Base-by-base conservation (phyloP, 768 basidiomycete genomes). In the Suillus plorans region DNA sequence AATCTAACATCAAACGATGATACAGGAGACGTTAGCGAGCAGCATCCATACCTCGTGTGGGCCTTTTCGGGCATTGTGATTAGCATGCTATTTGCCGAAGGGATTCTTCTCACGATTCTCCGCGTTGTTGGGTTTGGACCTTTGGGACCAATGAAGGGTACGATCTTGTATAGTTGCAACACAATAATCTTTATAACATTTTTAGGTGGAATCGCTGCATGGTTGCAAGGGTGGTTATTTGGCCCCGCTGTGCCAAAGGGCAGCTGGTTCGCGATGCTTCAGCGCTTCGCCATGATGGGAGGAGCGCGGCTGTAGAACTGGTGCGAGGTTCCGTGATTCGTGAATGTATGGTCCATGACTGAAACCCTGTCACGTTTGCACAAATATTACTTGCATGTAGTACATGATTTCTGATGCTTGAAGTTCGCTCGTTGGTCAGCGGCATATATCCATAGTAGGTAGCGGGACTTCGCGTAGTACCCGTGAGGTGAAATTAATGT, bases 91-190 rank as follows among this genome's bases (percentile, higher is more conserved):
- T 47, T 47, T 47, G 45, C 45, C n/a, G 12, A 47, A 47, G 45
- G 66, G 68, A 14, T 81, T 20, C 64, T 78, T 36, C 73, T 77
- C 14, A 76, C 72, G 16, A 20, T 80, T 9, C 61, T 78, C 14
- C 56, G 73, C 10, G 10, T 80, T 4, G 76, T 81, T 63, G 80
- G 80, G 16, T 79, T 80, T 60, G 75, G 76, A 0, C 75, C 75
- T 12, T 45, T 25, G 20, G 78, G 78, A 7, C 75, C 76, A 12
- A 69, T 71, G 3, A 74, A 78, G 75, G 76, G 78, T 76, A 50
- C 20, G 25, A 34, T 22, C 1, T 42, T n/a, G 45, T 66, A 25
- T 65, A 5, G 25, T 39, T 44, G 58, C 42, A 6, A 34, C n/a
- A n/a, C 4, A 47, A n/a, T n/a, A 47, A n/a, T 47, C 2, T n/a